phyloP scores from a whole-genome alignment of 441 rosid genomes.

The Aquilaria agallochum region DNA sequence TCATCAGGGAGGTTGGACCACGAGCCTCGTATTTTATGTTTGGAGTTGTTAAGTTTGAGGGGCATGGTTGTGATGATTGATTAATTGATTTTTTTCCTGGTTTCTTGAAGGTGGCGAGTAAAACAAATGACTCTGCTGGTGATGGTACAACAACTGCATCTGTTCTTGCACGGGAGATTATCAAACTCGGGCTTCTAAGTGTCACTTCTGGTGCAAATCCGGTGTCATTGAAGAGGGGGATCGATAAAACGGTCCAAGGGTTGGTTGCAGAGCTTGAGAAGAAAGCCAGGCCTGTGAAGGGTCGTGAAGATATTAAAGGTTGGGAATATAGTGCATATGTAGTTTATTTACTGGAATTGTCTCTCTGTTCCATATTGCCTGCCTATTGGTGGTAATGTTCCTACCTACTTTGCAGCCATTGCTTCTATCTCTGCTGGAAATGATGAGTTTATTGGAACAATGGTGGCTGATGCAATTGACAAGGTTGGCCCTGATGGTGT shows the following conservation, averaged over 20 bases:
- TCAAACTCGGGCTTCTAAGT: conserved; percentile 71
- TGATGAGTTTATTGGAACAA: conserved; percentile 82
- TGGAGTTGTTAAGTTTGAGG: not conserved
- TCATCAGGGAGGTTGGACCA: conserved; percentile 78
- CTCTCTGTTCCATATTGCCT: not conserved
- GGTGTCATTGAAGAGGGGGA: conserved; percentile 81
- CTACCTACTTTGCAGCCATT: conserved; percentile 47
- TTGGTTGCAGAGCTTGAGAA: conserved; percentile 80
- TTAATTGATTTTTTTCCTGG: conserved; percentile 8
- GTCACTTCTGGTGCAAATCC: conserved; percentile 99
- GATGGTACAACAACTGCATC: conserved; percentile 99
- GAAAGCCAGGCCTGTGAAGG: conserved; percentile 82
- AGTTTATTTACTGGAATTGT: not conserved
- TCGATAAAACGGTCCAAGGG: conserved; percentile 80
- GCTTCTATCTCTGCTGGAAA: conserved; percentile 96
- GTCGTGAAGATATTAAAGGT: conserved; percentile 92
- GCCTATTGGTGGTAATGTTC: not conserved
- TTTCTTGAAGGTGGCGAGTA: conserved; percentile 80
- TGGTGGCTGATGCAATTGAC: conserved; percentile 98
- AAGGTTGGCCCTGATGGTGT: conserved; percentile 99
- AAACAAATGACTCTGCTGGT: conserved; percentile 98
- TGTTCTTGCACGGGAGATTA: conserved; percentile 88
- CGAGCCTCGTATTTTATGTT: conserved; percentile 1
- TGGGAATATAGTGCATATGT: not conserved
- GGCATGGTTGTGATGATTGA: conserved; percentile 4